Evolutionary conservation across 805 yeast species (phyloP).

Genomic region (Danielia oregonensis): DNA sequence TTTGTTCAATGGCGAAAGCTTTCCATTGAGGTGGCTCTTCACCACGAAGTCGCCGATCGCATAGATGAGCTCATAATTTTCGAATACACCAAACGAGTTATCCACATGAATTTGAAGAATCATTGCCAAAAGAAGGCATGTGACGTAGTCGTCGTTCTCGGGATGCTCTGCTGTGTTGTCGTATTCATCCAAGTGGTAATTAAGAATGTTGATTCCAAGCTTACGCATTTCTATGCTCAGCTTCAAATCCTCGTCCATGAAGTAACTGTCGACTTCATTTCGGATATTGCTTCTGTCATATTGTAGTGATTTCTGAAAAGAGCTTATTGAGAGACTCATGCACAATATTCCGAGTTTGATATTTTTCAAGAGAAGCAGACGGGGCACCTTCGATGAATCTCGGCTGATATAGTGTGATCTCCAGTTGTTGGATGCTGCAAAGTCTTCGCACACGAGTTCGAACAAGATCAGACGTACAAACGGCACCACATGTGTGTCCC

Average conservation of each 20-base stretch:
- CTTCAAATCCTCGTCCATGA: constrained; percentile 22
- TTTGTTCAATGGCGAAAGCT: constrained; percentile 14
- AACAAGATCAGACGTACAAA: constrained; percentile 25
- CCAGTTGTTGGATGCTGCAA: constrained; percentile 12
- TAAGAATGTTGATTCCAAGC: constrained; percentile 30
- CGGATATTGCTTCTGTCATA: constrained; percentile 4
- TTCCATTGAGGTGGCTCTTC: constrained; percentile 15
- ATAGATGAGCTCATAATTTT: constrained; percentile 38
- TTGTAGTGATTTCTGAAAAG: constrained; percentile 8
- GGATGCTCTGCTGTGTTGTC: constrained; percentile 22
- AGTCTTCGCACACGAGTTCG: constrained; percentile 27
- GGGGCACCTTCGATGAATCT: constrained; percentile 5
- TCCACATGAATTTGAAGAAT: constrained; percentile 38
- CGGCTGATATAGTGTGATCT: constrained; percentile 8
- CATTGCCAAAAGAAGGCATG: constrained; percentile 31
- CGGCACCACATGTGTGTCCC: constrained; percentile 29
- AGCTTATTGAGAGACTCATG: constrained; percentile 11
- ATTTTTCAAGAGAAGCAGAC: constrained; percentile 9
- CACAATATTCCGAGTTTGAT: constrained; percentile 13
- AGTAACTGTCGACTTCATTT: constrained; percentile 13
- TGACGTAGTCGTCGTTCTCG: constrained; percentile 27
- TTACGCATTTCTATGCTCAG: constrained; percentile 35
- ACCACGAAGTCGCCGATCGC: constrained; percentile 32
- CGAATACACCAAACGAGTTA: constrained; percentile 35
- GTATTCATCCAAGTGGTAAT: constrained; percentile 39